A percentile compares a stretch with the other conserved stretches of the same genome.
Evolutionary conservation across 106 monocot genomes (phyloP).

Genomic region (Platanthera guangdongensis): DNA sequence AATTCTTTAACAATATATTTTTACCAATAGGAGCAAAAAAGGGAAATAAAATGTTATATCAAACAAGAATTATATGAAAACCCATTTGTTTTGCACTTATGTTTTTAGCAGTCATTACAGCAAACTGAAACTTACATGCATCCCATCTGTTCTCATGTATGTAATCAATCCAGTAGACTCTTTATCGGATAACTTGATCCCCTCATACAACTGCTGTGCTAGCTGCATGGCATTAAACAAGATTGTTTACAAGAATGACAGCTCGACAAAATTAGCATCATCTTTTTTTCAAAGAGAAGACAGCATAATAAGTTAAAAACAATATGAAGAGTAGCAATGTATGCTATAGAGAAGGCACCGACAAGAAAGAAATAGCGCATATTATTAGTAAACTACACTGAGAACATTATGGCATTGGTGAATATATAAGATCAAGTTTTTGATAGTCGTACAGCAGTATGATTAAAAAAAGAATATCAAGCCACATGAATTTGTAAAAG

Average conservation of each 20-base stretch:
- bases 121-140: conserved; percentile 55
- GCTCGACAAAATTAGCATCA: background rate
- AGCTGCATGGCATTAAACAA: conserved; percentile 50
- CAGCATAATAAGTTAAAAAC: background rate
- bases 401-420: background rate
- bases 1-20: background rate
- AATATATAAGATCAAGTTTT: background rate
- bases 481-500: background rate
- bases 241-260: conserved; percentile 1
- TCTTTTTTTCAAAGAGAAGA: background rate
- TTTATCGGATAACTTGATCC: conserved; percentile 72
- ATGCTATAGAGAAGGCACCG: too few species aligned
- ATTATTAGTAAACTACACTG: background rate
- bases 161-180: conserved; percentile 89
- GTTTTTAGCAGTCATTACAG: background rate
- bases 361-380: background rate
- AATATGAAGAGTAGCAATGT: background rate
- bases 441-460: background rate
- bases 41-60: background rate
- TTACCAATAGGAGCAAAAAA: background rate
- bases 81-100: background rate
- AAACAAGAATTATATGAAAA: background rate
- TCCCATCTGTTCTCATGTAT: conserved; percentile 94
- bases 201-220: conserved; percentile 95
- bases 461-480: background rate